Evolutionary conservation across 2,329 filamentous ascomycete species (phyloP), one percentile per base, ranked within the genome.

Genomic region (Penicillium decumbens): DNA sequence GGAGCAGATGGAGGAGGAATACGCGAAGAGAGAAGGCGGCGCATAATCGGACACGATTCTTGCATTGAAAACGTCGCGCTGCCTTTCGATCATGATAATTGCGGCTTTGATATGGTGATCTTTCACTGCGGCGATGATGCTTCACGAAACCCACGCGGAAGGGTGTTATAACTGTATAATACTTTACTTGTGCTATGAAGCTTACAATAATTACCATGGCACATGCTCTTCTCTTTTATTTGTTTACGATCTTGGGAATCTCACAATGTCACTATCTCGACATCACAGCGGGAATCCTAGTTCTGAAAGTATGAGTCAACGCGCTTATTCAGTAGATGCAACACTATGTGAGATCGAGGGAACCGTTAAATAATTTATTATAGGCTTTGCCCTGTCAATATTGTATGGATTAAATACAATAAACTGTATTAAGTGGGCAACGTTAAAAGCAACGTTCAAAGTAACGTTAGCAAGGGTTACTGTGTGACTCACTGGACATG

Each of bases 1-100:
- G 52, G 72, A 75, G 58, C 66, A 71, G 12, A 75, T 76, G 60
- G 74, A 74, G 61, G 73, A 74, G 41, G 74, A 77, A 58, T 73
- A 74, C 61, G 70, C 71, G 49, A 72, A 74, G 68, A 58, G 72
- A 43, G 73, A 75, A 56, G 68, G 69, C 1, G 69, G 70, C 63
- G 70, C 74, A 59, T 71, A 59, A 62, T 41, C 20, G 23, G 20
- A 9, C n/a, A 15, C 10, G 25, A n/a, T 18, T 40, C 2, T 35
- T 15, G 33, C 15, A 9, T 23, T 24, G 37, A 6, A 6, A 25
- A 18, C 18, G 6, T 37, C 8, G 20, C 18, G 4, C 4, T 29
- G 6, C 23, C 27, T 30, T 4, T 1, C 9, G 7, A 20, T 28
- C 40, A 18, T 12, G n/a, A 18, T 6, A 9, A 9, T 35, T 7